phyloP scores from a whole-genome alignment of 805 yeast species.

The Candida michaelii region DNA sequence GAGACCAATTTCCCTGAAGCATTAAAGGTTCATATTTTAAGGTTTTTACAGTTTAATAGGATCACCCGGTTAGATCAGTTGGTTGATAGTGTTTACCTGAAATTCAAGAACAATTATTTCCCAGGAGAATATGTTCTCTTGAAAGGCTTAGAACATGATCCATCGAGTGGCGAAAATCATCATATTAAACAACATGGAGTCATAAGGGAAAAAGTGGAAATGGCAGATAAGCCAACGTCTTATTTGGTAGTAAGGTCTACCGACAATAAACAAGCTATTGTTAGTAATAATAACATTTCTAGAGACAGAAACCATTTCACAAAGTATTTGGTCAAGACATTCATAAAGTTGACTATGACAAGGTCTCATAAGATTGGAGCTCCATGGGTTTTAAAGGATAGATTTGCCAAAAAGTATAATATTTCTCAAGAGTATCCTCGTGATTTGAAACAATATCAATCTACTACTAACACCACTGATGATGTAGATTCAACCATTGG shows the following conservation, averaged over 20 bases:
- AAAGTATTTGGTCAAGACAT: conserved; percentile 85
- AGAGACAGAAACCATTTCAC: conserved; percentile 88
- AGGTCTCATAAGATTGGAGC: conserved; percentile 86
- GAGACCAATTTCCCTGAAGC: conserved; percentile 88
- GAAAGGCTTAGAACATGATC: conserved; percentile 32
- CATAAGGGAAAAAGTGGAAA: conserved; percentile 84
- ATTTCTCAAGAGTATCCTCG: conserved; percentile 62
- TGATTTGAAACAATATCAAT: conserved; percentile 44
- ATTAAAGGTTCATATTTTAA: conserved; percentile 85
- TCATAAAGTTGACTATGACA: conserved; percentile 73
- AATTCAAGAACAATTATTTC: conserved; percentile 78
- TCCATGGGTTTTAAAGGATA: conserved; percentile 90
- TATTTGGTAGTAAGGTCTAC: conserved; percentile 66
- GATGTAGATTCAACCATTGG: conserved; percentile 17
- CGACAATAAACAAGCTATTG: conserved; percentile 59
- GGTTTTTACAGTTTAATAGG: conserved; percentile 78
- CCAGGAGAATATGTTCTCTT: conserved; percentile 86
- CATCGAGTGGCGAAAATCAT: conserved; percentile 11
- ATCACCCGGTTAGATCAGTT: conserved; percentile 80
- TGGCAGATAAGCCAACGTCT: conserved; percentile 54
- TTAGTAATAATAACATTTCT: conserved; percentile 69
- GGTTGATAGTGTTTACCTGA: conserved; percentile 81
- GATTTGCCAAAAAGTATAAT: conserved; percentile 68
- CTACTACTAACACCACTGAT: conserved; percentile 33
- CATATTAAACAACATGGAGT: conserved; percentile 49